These are phyloP conservation scores for Hypomyces rosellus DNA, from an alignment of 2,329 filamentous ascomycete species.

Conservation along the genomic window DNA sequence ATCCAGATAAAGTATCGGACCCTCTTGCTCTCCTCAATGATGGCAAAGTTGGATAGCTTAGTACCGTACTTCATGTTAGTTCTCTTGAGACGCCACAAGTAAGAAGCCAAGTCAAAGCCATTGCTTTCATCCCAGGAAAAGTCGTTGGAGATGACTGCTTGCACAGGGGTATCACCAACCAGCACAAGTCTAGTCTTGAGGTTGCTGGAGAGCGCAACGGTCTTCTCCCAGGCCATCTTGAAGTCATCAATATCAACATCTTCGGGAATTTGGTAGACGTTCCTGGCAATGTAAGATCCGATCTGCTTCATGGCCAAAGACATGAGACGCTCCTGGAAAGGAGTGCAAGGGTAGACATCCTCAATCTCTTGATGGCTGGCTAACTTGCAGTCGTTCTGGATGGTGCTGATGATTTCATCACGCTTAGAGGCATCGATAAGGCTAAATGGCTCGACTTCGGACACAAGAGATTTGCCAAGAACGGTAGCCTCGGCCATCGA, in stretches of 20 bases:
- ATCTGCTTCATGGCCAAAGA: slow-evolving; percentile 25
- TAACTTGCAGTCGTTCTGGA: background rate
- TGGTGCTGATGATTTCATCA: too few relatives aligned
- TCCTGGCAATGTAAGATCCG: slow-evolving; percentile 28
- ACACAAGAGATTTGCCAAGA: background rate
- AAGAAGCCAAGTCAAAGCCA: too few relatives aligned
- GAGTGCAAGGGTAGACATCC: slow-evolving; percentile 18
- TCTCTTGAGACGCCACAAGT: background rate
- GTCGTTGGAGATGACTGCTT: slow-evolving; percentile 1
- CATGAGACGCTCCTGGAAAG: slow-evolving; percentile 18
- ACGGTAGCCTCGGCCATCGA: background rate
- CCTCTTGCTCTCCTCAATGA: background rate
- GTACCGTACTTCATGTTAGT: slow-evolving; percentile 6
- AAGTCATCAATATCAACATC: slow-evolving; percentile 13
- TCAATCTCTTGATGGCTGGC: slow-evolving; percentile 5
- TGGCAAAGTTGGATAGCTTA: slow-evolving; percentile 5
- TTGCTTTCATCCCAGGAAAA: too few relatives aligned
- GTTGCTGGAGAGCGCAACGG: slow-evolving; percentile 7
- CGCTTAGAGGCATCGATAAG: background rate
- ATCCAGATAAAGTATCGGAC: background rate
- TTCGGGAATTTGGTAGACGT: slow-evolving; percentile 10
- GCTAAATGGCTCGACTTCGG: background rate
- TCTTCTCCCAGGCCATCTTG: slow-evolving; percentile 21
- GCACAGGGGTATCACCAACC: background rate
- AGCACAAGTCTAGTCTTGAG: slow-evolving; percentile 8